Evolutionary conservation across 805 yeast genomes (phyloP), one percentile per base, ranked within the genome.

Genomic region (Teunomyces aglyptinius): DNA sequence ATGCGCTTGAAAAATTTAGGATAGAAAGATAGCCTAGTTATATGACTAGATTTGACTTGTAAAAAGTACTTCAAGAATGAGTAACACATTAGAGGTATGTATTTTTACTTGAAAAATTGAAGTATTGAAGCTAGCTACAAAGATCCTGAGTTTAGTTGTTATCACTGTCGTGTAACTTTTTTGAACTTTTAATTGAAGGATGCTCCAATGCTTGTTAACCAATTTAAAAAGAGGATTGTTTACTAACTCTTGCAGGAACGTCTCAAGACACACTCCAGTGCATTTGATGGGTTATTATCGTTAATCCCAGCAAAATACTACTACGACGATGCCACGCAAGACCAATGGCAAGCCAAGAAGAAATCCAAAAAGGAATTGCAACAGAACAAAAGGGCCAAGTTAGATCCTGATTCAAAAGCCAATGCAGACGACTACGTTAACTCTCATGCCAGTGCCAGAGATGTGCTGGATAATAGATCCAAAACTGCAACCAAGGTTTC

Each of bases 251-350:
- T 43, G 38, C 48, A 82, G 83, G 94, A 87, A 61, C 82, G 96
- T 54, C 77, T 87, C 55, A 83, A 86, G 66, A 81, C 81, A 27
- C 90, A 86, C 60, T 83, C 94, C 11, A 72, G 81, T 43, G 89
- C 97, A 3, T 92, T 92, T 64, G 89, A 88, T 61, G 96, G 97
- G 19, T 72, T 92, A 44, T 73, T 92, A 49, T 89, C 97, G 16
- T 72, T 92, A 64, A 91, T 92, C 48, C 97, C 98, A 3, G 96
- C 97, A 2, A 89, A 90, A 61, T 90, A 86, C 60, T 92, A 92
- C 64, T 90, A 88, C 63, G 97, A 91, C 64, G 96, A 87, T 33
- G 92, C 88, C 48, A 85, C 92, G 2, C 83, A 85, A 57, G 84
- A 85, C 44, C 97, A 92, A 67, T 91, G 97, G 97, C 83, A 85